Evolutionary conservation across 371 early-diverging fungal genomes (phyloP), one percentile per base, ranked within the genome.

Genomic region (Paraphysoderma sedebokerense): DNA sequence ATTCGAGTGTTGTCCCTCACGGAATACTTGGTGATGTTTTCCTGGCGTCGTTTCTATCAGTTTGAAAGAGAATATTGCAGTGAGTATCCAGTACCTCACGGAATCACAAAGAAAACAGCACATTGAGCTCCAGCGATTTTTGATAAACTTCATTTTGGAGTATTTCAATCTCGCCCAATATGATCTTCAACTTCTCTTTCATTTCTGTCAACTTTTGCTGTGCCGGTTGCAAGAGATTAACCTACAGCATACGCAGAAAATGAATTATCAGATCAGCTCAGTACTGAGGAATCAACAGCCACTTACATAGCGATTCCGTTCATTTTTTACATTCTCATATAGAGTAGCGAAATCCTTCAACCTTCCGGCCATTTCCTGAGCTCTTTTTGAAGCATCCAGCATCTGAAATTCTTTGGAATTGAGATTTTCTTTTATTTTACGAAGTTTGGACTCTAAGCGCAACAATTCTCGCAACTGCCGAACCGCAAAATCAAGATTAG

Each of bases 131-230:
- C 20, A 66, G 54, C 44, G 67, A 70, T 54, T 74, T 74, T 39
- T 56, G 50, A 22, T 47, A 51, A 9, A 72, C 62, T 50, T 74
- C 72, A 41, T 62, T 62, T 5, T 70, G 53, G 32, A 74, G 48
- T 46, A 74, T 72, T 47, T 74, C 74, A 20, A 70, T 66, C 58
- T 74, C 74, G 48, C 66, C 67, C 1, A 57, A 52, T 19, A 74
- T 46, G 31, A 74, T 68, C 41, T 62, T 65, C 35, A 65, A 57
- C 48, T 74, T 74, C 48, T 74, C 74, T 53, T 70, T 70, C 70
- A 74, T 70, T 49, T 74, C 74, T 12, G 67, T 63, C 0, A 65
- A 61, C 28, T 68, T 53, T 47, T 74, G 74, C 8, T 52, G 52
- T 2, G 70, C 56, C 3, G 66, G 55, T 49, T 68, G 68, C n/a